Evolutionary conservation across 2,329 filamentous ascomycete genomes (phyloP).

Genomic region (Fusarium heterosporum): DNA sequence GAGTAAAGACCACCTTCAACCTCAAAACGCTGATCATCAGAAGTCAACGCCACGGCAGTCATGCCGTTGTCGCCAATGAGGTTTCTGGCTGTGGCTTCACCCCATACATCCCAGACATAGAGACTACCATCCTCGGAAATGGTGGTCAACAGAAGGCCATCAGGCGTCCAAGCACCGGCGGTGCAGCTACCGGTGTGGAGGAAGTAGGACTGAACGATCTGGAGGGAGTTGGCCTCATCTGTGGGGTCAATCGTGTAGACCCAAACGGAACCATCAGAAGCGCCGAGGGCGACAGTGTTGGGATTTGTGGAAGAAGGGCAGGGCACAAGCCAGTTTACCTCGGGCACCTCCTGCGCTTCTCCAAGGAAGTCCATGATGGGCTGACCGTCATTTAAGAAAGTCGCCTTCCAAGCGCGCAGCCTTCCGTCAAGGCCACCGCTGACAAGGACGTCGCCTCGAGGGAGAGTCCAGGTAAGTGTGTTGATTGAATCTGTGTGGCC

Average conservation of each 20-base stretch:
- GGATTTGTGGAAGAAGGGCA: constrained; percentile 78
- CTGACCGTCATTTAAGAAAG: constrained; percentile 59
- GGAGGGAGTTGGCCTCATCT: constrained; percentile 70
- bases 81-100: constrained; percentile 72
- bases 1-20: constrained; percentile 93
- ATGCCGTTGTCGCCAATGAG: constrained; percentile 65
- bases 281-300: constrained; percentile 88
- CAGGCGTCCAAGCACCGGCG: constrained; percentile 89
- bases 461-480: constrained; percentile 84
- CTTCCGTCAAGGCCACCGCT: constrained; percentile 89
- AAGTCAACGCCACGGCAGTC: constrained; percentile 81
- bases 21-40: constrained; percentile 87
- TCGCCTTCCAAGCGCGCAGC: constrained; percentile 75
- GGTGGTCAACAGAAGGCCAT: constrained; percentile 87
- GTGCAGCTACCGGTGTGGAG: constrained; percentile 88
- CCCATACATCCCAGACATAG: constrained; percentile 94
- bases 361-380: constrained; percentile 72
- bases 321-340: constrained; percentile 89
- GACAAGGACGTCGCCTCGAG: constrained; percentile 84
- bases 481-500: constrained; percentile 95
- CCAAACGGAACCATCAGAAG: constrained; percentile 93
- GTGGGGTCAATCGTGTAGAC: constrained; percentile 85
- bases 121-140: constrained; percentile 90
- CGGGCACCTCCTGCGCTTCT: constrained; percentile 89
- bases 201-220: constrained; percentile 92